Evolutionary conservation across 2,329 filamentous ascomycete species (phyloP).

Genomic region (Lizonia empirigonia): DNA sequence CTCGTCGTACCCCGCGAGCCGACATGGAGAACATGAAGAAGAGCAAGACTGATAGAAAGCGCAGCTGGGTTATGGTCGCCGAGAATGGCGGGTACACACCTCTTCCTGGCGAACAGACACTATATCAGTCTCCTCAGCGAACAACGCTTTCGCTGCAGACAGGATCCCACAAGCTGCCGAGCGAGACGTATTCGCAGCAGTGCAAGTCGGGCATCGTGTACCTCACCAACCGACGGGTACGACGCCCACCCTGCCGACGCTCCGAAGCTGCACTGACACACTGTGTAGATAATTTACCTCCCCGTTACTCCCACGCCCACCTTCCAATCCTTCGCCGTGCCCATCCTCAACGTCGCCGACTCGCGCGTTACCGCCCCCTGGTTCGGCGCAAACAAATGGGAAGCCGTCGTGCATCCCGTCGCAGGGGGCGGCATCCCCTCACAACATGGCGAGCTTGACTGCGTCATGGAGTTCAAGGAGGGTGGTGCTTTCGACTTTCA

Average conservation of each 20-base stretch:
- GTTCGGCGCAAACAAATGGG: slow-evolving; percentile 93
- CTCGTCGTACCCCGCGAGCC: slow-evolving; percentile 22
- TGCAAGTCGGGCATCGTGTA: slow-evolving; percentile 77
- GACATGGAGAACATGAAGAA: slow-evolving; percentile 29
- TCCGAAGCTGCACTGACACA: background rate
- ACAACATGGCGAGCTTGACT: slow-evolving; percentile 72
- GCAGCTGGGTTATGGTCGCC: slow-evolving; percentile 91
- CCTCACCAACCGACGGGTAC: slow-evolving; percentile 83
- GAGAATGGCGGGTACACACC: slow-evolving; percentile 75
- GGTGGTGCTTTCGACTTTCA: slow-evolving; percentile 95
- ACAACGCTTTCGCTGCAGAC: slow-evolving; percentile 77
- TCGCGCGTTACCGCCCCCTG: slow-evolving; percentile 85
- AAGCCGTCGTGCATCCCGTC: slow-evolving; percentile 78
- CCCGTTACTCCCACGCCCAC: slow-evolving; percentile 69
- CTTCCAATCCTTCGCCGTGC: slow-evolving; percentile 87
- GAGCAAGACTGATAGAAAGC: slow-evolving; percentile 41
- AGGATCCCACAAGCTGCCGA: slow-evolving; percentile 67
- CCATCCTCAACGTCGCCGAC: slow-evolving; percentile 86
- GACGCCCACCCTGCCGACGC: slow-evolving; percentile 29
- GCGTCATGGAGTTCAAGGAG: slow-evolving; percentile 90
- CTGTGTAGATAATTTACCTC: slow-evolving; percentile 80
- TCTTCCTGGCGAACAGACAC: slow-evolving; percentile 79
- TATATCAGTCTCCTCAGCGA: slow-evolving; percentile 79
- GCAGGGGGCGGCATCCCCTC: slow-evolving; percentile 81
- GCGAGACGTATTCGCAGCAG: slow-evolving; percentile 69